Conservation (phyloP, 169 alveolate genomes). For the Plasmodium gaboni region DNA sequence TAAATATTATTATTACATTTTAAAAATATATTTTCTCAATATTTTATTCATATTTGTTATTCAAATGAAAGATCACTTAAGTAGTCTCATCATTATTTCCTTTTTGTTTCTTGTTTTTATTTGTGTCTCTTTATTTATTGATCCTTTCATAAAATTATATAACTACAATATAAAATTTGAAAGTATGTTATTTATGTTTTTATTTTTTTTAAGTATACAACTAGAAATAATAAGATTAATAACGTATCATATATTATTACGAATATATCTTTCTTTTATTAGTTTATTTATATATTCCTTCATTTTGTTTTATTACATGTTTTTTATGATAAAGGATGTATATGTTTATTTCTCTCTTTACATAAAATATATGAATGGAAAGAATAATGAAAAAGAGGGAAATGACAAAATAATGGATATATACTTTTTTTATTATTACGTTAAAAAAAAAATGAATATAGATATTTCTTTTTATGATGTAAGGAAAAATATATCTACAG, state of each 20-base stretch:
- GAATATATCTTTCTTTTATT: constrained; percentile 33
- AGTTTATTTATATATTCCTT: constrained; percentile 62
- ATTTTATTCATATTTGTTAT: constrained; percentile 52
- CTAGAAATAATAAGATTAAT: constrained; percentile 67
- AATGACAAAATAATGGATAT: not conserved
- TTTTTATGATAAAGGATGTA: constrained; percentile 70
- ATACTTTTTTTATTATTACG: constrained; percentile 37
- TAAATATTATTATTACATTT: constrained; percentile 38
- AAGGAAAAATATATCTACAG: not conserved
- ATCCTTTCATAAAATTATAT: constrained; percentile 38
- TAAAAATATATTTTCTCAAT: constrained; percentile 38
- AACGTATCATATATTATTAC: constrained; percentile 48
- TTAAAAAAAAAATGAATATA: constrained; percentile 32
- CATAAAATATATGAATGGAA: constrained; percentile 12
- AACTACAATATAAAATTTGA: constrained; percentile 28
- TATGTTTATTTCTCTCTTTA: constrained; percentile 32
- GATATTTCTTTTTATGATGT: constrained; percentile 1
- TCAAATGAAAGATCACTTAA: constrained; percentile 42
- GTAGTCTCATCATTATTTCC: constrained; percentile 32
- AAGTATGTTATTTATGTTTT: constrained; percentile 56
- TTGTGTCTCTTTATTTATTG: constrained; percentile 27
- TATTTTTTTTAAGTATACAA: constrained; percentile 74
- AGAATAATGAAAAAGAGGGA: not conserved
- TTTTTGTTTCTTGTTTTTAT: constrained; percentile 57
- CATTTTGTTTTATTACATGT: constrained; percentile 57